Evolutionary conservation across 352 stramenopile genomes (phyloP).

Genomic region (Pythium aquatile): DNA sequence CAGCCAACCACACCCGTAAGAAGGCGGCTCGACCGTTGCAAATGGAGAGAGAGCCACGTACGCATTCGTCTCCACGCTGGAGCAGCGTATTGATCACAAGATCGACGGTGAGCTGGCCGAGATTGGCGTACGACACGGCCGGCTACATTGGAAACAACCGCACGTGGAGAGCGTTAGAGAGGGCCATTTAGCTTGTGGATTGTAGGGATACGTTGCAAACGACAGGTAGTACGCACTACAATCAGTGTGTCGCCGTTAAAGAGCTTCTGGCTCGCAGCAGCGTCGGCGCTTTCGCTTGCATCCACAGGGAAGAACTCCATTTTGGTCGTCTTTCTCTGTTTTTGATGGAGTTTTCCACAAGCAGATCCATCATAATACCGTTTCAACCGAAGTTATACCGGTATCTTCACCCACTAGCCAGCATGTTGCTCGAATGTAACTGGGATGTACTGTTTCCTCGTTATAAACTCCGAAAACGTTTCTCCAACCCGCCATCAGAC

Average conservation of each 20-base stretch:
- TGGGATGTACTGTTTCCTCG: too few relatives aligned
- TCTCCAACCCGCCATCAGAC: too few relatives aligned
- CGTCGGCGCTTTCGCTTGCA: constrained; percentile 25
- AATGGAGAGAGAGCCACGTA: constrained; percentile 23
- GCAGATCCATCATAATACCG: background rate
- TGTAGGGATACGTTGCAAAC: background rate
- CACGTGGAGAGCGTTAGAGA: background rate
- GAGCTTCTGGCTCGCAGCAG: constrained; percentile 28
- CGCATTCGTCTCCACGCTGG: constrained; percentile 40
- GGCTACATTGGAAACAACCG: constrained; percentile 34
- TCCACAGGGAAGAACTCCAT: constrained; percentile 52
- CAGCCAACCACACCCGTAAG: background rate
- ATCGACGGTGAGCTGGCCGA: constrained; percentile 78
- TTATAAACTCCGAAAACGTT: too few relatives aligned
- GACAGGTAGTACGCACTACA: constrained; percentile 34
- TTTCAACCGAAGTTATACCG: background rate
- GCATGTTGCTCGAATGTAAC: too few relatives aligned
- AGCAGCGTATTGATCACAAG: constrained; percentile 76
- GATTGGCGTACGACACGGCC: constrained; percentile 75
- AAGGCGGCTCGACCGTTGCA: background rate
- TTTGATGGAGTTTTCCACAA: background rate
- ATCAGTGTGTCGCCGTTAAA: constrained; percentile 60
- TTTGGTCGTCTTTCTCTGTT: constrained; percentile 8
- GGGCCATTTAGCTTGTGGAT: constrained; percentile 9
- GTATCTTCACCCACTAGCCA: background rate